Percentiles rank a stretch among this genome's conserved stretches.
phyloP scores from a whole-genome alignment of 345 rosid species.

The Raphanus raphanistrum region DNA sequence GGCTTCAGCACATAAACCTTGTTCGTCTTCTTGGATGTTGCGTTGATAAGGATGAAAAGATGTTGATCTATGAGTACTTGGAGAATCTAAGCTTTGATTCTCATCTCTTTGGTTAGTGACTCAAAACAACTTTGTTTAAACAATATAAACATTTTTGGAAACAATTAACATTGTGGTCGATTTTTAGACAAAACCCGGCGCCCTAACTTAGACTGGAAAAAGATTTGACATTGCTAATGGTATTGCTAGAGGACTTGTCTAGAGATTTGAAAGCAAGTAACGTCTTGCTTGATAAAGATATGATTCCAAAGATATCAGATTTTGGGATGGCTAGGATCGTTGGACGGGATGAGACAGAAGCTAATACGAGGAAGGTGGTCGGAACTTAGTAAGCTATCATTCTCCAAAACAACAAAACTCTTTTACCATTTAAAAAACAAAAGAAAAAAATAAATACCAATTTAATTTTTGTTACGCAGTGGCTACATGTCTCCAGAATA shows the following conservation, averaged over 20 bases:
- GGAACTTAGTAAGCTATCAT: conserved; percentile 44
- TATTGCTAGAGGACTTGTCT: conserved; percentile 72
- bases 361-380: too few species aligned
- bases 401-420: not conserved
- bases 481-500: too few species aligned
- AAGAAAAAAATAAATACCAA: not conserved
- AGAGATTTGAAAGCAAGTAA: too few species aligned
- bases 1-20: conserved; percentile 78
- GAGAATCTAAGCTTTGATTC: conserved; percentile 14
- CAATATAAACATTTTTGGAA: not conserved
- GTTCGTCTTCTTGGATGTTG: conserved; percentile 73
- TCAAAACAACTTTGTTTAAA: not conserved
- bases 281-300: too few species aligned
- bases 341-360: too few species aligned
- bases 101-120: conserved; percentile 42
- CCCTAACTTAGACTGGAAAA: conserved; percentile 55
- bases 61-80: too few species aligned
- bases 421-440: not conserved
- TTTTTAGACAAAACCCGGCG: conserved; percentile 38
- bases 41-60: conserved; percentile 62
- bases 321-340: too few species aligned
- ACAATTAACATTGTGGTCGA: conserved; percentile 3
- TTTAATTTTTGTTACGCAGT: not conserved
- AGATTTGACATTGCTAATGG: conserved; percentile 64
- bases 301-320: too few species aligned